Conservation (phyloP, 371 early-diverging fungal genomes). For the Syncephalastrum monosporum region DNA sequence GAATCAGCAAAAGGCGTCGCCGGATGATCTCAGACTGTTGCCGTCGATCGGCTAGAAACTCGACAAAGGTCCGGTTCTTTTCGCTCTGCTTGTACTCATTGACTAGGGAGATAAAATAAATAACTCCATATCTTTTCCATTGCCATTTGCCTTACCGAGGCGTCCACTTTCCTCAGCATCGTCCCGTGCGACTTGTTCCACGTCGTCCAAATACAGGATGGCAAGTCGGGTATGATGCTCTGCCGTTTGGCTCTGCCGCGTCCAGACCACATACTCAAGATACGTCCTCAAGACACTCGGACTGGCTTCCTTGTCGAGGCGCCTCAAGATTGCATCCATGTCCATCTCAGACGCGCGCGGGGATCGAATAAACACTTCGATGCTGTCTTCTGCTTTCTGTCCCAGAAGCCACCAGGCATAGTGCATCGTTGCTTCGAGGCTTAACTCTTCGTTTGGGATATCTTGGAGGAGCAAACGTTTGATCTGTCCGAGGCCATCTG, state of each 20-base stretch:
- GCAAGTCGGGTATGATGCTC: slow-evolving; percentile 53
- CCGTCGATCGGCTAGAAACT: slow-evolving; percentile 23
- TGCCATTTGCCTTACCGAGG: background rate
- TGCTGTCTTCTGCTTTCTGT: slow-evolving; percentile 46
- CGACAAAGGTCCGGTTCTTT: slow-evolving; percentile 28
- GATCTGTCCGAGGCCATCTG: slow-evolving; percentile 48
- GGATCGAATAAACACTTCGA: slow-evolving; percentile 49
- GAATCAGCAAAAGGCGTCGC: slow-evolving; percentile 31
- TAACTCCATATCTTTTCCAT: background rate
- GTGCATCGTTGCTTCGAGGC: slow-evolving; percentile 42
- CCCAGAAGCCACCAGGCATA: slow-evolving; percentile 65
- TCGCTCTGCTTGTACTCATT: slow-evolving; percentile 20
- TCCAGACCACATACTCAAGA: slow-evolving; percentile 58
- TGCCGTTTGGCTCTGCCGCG: slow-evolving; percentile 44
- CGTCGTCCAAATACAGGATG: slow-evolving; percentile 52
- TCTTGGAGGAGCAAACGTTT: slow-evolving; percentile 42
- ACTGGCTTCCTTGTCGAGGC: slow-evolving; percentile 40
- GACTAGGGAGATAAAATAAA: slow-evolving; percentile 11
- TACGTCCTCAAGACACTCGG: slow-evolving; percentile 41
- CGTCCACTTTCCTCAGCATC: slow-evolving; percentile 13
- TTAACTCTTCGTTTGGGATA: slow-evolving; percentile 27
- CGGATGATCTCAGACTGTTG: slow-evolving; percentile 21
- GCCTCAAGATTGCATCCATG: slow-evolving; percentile 44
- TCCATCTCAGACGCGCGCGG: slow-evolving; percentile 57
- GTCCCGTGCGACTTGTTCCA: slow-evolving; percentile 25